A percentile compares a stretch with the other conserved stretches of the same genome.
phyloP scores from a whole-genome alignment of 768 basidiomycete genomes.

The Pisolithus tinctorius region DNA sequence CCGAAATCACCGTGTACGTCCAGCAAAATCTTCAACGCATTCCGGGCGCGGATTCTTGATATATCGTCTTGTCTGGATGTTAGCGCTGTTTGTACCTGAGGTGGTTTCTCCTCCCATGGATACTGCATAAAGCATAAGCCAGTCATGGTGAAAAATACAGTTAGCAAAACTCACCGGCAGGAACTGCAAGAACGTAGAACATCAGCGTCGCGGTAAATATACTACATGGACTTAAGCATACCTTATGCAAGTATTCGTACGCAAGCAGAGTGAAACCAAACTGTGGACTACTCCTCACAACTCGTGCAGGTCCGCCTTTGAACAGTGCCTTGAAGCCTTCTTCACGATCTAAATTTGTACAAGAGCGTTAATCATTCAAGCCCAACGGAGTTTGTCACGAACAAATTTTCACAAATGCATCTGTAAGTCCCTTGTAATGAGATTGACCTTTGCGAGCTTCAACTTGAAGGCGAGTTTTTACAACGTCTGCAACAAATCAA shows the following conservation, averaged over 20 bases:
- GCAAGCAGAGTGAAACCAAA: slow-evolving; percentile 91
- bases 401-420: slow-evolving; percentile 91
- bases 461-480: slow-evolving; percentile 94
- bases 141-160: not conserved
- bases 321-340: slow-evolving; percentile 87
- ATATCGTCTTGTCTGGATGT: slow-evolving; percentile 75
- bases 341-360: slow-evolving; percentile 57
- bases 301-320: slow-evolving; percentile 86
- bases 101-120: slow-evolving; percentile 69
- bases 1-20: slow-evolving; percentile 91
- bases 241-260: slow-evolving; percentile 67
- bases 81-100: slow-evolving; percentile 62
- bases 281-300: slow-evolving; percentile 84
- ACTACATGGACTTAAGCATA: slow-evolving; percentile 23
- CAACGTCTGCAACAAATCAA: slow-evolving; percentile 61
- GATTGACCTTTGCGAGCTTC: slow-evolving; percentile 90
- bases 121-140: slow-evolving; percentile 42
- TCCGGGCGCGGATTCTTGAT: slow-evolving; percentile 83
- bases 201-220: not conserved
- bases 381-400: slow-evolving; percentile 23
- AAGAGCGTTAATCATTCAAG: not conserved
- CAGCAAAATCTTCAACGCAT: slow-evolving; percentile 87
- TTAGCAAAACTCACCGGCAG: slow-evolving; percentile 21
- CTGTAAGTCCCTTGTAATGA: slow-evolving; percentile 80
- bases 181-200: slow-evolving; percentile 16